phyloP scores from a whole-genome alignment of 768 basidiomycete species.

The Strobilomyces confusus region DNA sequence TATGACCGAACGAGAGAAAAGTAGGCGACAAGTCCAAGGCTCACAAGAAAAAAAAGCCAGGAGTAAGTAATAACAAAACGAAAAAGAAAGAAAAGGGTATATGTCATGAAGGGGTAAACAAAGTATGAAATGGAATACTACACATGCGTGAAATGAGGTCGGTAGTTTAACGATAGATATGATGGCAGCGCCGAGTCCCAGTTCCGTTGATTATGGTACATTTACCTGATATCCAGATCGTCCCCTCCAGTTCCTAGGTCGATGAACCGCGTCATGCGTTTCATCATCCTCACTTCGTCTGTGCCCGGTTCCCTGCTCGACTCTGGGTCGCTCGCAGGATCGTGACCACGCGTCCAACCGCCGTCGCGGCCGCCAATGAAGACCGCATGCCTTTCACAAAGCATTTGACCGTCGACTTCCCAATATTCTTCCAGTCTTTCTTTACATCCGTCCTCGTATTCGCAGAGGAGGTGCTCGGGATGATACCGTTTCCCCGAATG shows the following conservation, averaged over 20 bases:
- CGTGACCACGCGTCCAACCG: conserved; percentile 19
- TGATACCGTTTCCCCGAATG: conserved; percentile 80
- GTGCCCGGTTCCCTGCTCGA: conserved; percentile 10
- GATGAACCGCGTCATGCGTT: conserved; percentile 78
- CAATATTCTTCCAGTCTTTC: conserved; percentile 78
- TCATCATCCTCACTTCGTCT: conserved; percentile 56
- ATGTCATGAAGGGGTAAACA: conserved; percentile 21
- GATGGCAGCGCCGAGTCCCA: conserved; percentile 13
- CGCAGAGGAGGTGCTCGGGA: conserved; percentile 85
- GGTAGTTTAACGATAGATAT: conserved; percentile 18
- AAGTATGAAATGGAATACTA: conserved; percentile 16
- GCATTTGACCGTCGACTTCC: conserved; percentile 81
- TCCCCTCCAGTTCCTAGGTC: conserved; percentile 46
- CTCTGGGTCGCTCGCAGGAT: conserved; percentile 7
- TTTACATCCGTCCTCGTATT: conserved; percentile 53
- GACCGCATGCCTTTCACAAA: conserved; percentile 78
- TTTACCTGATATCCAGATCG: conserved; percentile 31
- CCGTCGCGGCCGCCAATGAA: conserved; percentile 23
- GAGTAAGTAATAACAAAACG: conserved; percentile 17
- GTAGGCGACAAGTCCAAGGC: conserved; percentile 5
- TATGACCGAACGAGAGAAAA: conserved; percentile 6
- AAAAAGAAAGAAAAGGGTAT: conserved; percentile 16
- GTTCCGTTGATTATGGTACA: conserved; percentile 16
- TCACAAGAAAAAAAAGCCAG: neutral
- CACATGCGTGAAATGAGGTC: conserved; percentile 16